Evolutionary conservation across 176 grass and related monocot species (phyloP), one percentile per base, ranked within the genome.

Genomic region (Poa annua): DNA sequence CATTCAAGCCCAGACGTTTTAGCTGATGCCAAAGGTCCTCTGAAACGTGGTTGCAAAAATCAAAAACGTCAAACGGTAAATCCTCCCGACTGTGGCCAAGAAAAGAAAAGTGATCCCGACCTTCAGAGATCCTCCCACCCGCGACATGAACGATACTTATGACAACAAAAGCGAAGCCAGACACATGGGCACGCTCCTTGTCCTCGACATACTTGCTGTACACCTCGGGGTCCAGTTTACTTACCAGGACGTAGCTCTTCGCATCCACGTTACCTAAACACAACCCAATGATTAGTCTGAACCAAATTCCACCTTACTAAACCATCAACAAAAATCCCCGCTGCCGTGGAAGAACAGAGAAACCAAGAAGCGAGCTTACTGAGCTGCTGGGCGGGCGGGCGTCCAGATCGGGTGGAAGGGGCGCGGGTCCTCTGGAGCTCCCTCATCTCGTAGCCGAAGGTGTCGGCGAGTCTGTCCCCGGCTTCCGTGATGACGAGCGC

Each of bases 1-100:
- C 92, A 14, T 85, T 89, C 76, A 97, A 71, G 19, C 92, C 92
- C 75, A 97, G 15, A 3, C 90, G 87, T 77, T 70, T 91, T 61
- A 97, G 79, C 16, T 97, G 95, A 89, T 86, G 92, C 95, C 90
- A 98, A 5, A 98, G 81, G 74, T 98, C 92, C 65, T 98, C 95
- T 98, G 66, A 59, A 78, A 88, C 52, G 3, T 26, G 69, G 66
- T n/a, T 0, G 21, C 29, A 57, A 49, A 49, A 41, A 33, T 71
- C 16, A 60, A 24, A 55, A 71, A 34, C 54, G 66, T 53, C 36
- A 25, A 6, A 66, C 2, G 6, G 44, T 13, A 29, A 11, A 49
- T 55, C 66, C 5, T 81, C 24, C 36, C 17, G 69, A 59, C 20
- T 16, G 5, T 77, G 13, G 11, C 15, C 0, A 1, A 22, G 6